phyloP scores from a whole-genome alignment of 1,139 yeast species.

The Taphrina pruni region DNA sequence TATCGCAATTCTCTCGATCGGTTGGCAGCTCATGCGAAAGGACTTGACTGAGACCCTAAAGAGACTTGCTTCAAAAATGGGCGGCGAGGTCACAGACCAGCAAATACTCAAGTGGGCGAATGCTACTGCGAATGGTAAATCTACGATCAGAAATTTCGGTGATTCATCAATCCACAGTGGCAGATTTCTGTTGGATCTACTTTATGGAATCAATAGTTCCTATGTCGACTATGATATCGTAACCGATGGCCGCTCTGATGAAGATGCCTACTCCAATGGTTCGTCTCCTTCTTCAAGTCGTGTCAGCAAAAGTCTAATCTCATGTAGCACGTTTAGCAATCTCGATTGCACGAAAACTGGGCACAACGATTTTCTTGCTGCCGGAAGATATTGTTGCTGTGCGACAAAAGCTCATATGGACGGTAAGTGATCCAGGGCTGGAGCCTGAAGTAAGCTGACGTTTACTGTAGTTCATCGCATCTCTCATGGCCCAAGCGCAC shows the following conservation, averaged over 20 bases:
- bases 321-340: constrained; percentile 82
- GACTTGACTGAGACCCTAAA: constrained; percentile 85
- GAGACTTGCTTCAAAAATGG: constrained; percentile 67
- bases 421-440: constrained; percentile 51
- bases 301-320: background rate
- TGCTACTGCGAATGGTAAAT: constrained; percentile 70
- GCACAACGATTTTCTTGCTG: constrained; percentile 96
- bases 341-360: constrained; percentile 96
- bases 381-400: constrained; percentile 99
- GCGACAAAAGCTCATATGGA: constrained; percentile 86
- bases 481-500: constrained; percentile 32
- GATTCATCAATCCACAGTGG: constrained; percentile 79
- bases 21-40: constrained; percentile 98
- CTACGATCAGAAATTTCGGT: constrained; percentile 77
- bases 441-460: background rate
- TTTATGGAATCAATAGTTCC: constrained; percentile 94
- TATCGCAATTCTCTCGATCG: constrained; percentile 88
- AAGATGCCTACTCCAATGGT: constrained; percentile 80
- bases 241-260: constrained; percentile 75
- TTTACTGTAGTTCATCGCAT: constrained; percentile 18
- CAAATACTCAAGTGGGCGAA: constrained; percentile 96
- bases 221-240: constrained; percentile 95
- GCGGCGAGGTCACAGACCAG: constrained; percentile 74
- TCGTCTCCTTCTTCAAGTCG: background rate
- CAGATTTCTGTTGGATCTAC: constrained; percentile 82